Evolutionary conservation across 768 basidiomycete species (phyloP), one percentile per base, ranked within the genome.

Genomic region (Gautieria morchelliformis): DNA sequence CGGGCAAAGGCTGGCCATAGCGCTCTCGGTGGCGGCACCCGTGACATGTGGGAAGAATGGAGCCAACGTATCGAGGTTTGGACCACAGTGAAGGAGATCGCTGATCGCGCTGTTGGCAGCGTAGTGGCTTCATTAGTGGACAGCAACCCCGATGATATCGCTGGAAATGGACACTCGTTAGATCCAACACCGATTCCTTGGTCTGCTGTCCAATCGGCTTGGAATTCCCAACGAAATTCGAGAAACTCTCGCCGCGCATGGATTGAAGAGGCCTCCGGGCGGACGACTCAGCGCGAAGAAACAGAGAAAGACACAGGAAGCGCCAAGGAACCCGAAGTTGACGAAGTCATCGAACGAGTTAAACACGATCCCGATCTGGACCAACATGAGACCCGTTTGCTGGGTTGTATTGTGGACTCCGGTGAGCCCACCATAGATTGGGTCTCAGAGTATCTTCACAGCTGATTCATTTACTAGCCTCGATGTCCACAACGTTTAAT

Each of bases 361-460:
- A 89, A 79, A 68, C 84, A 81, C 58, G 87, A 92, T 60, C 75
- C 78, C 56, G 81, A 87, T 22, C 76, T 96, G 45, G 89, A 90
- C 57, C 65, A 71, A n/a, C 85, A 96, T 61, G 93, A 96, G 70
- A 81, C 86, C 61, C 75, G 85, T 52, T 69, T 97, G 45, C 66
- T 97, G 49, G 74, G 84, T 4, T 94, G 89, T 62, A 94, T 97
- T 59, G 89, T 97, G 22, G 85, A 97, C 69, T 69, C 89, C 33
- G 75, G 86, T 84, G 68, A 66, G 78, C 63, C 14, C 5, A 39
- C 42, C 33, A 33, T 44, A 50, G 20, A 51, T 32, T 39, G 5
- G 27, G 5, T 27, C 27, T 27, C 27, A 27, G 3, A 27, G 27
- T 27, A 2, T 27, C 3, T 27, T 27, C 27, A 27, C 3, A 27